Conservation (phyloP, 495 filamentous ascomycete species). For the Echria macrotheca region DNA sequence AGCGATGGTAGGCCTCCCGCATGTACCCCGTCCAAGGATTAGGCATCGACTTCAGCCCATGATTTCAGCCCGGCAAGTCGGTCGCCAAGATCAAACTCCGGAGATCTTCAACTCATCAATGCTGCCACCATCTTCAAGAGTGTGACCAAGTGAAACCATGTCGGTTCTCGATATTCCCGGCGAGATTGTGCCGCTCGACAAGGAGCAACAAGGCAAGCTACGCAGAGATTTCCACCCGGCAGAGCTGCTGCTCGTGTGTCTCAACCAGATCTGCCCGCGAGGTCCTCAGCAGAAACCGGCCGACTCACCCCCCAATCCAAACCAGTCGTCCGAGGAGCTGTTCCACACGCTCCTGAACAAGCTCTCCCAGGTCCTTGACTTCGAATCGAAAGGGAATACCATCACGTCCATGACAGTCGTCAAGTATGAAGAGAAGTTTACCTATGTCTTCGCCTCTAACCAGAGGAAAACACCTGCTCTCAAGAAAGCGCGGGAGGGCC, state of each 20-base stretch:
- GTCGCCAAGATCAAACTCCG: too few species aligned
- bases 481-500: conserved; percentile 1
- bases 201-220: neutral
- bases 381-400: conserved; percentile 8
- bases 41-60: too few species aligned
- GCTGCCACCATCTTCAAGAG: neutral
- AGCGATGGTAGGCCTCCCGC: too few species aligned
- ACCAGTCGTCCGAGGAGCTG: conserved; percentile 13
- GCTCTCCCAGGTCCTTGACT: conserved; percentile 22
- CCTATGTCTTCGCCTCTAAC: conserved; percentile 12
- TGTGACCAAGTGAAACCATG: neutral
- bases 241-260: conserved; percentile 6
- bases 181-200: neutral
- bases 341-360: conserved; percentile 23
- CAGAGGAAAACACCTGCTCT: neutral
- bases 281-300: neutral
- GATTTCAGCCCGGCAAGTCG: too few species aligned
- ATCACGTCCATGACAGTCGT: conserved; percentile 3
- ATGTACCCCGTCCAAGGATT: too few species aligned
- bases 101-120: neutral
- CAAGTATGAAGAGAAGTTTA: neutral
- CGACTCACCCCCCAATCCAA: conserved; percentile 6
- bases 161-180: conserved; percentile 6
- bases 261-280: conserved; percentile 9
- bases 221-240: conserved; percentile 6